phyloP scores from a whole-genome alignment of 1,284 basidiomycete species.

The Apiotrichum veenhuisii region DNA sequence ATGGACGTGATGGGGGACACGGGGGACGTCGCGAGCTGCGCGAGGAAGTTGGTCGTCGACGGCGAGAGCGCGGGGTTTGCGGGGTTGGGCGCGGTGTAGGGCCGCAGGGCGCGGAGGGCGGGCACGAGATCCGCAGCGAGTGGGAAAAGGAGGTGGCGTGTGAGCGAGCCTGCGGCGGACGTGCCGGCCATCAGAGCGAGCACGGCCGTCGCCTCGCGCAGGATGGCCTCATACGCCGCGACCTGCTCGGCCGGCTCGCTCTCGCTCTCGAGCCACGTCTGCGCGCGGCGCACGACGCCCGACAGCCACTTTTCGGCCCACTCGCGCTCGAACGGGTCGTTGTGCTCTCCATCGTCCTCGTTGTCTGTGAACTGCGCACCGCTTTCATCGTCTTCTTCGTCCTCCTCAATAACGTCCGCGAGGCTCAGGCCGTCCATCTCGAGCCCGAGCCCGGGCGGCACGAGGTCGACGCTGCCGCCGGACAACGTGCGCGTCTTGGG shows the following conservation, averaged over 20 bases:
- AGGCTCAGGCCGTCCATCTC: constrained; percentile 36
- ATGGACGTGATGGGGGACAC: constrained; percentile 22
- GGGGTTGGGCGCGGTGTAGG: constrained; percentile 21
- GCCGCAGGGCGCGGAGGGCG: constrained; percentile 22
- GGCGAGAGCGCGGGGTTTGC: constrained; percentile 35
- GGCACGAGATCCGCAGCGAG: constrained; percentile 32
- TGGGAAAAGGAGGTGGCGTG: constrained; percentile 45
- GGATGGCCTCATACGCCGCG: constrained; percentile 11
- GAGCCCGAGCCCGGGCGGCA: constrained; percentile 21
- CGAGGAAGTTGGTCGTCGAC: constrained; percentile 35
- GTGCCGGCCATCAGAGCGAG: constrained; percentile 63
- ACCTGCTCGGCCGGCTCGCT: neutral
- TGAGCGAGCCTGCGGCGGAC: constrained; percentile 48
- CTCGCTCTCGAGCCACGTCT: constrained; percentile 31
- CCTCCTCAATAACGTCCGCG: constrained; percentile 6
- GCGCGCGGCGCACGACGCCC: constrained; percentile 41
- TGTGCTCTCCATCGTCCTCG: constrained; percentile 15
- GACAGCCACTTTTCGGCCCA: constrained; percentile 49
- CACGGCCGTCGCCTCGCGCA: constrained; percentile 59
- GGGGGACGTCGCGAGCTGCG: constrained; percentile 34
- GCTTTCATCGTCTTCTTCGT: constrained; percentile 5
- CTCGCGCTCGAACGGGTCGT: constrained; percentile 46
- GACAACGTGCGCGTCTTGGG: constrained; percentile 22
- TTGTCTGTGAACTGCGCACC: constrained; percentile 5
- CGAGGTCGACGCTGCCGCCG: constrained; percentile 21